Conservation (phyloP, 108 stramenopile species). For the Mediolabrus comicus region DNA sequence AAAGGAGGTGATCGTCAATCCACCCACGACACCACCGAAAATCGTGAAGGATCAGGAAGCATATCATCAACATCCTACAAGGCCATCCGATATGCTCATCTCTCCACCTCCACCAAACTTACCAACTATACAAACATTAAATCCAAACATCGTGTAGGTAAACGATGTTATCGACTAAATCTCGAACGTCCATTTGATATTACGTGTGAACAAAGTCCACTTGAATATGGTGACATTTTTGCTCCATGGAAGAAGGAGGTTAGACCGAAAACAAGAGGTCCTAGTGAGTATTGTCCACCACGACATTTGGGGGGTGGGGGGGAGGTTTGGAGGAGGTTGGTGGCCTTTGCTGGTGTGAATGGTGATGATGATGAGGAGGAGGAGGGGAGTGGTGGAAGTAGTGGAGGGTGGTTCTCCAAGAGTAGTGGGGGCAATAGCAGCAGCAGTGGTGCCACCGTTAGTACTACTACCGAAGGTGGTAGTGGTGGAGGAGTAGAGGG, state of each 20-base stretch:
- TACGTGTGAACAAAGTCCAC: slow-evolving; percentile 30
- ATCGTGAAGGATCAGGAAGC: too few species aligned
- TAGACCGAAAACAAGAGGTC: slow-evolving; percentile 11
- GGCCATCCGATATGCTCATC: neutral
- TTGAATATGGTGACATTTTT: slow-evolving; percentile 47
- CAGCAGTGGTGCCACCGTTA: too few species aligned
- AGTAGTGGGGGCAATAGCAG: too few species aligned
- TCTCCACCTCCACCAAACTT: neutral
- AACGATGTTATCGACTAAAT: slow-evolving; percentile 41
- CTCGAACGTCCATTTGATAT: slow-evolving; percentile 42
- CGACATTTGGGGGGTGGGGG: slow-evolving; percentile 35
- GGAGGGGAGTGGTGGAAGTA: slow-evolving; percentile 3
- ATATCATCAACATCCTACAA: too few species aligned
- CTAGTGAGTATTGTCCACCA: slow-evolving; percentile 40
- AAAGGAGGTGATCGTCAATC: too few species aligned
- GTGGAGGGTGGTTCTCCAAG: neutral
- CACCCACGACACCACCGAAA: too few species aligned
- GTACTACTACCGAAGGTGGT: too few species aligned
- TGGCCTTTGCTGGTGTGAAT: neutral
- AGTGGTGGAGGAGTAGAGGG: neutral
- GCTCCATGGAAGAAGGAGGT: slow-evolving; percentile 25
- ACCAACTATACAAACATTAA: neutral
- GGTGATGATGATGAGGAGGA: neutral
- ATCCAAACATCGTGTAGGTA: neutral
- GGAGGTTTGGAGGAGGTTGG: slow-evolving; percentile 10